Base-by-base conservation (phyloP, 345 rosid genomes). In the Rhizophora apiculata region DNA sequence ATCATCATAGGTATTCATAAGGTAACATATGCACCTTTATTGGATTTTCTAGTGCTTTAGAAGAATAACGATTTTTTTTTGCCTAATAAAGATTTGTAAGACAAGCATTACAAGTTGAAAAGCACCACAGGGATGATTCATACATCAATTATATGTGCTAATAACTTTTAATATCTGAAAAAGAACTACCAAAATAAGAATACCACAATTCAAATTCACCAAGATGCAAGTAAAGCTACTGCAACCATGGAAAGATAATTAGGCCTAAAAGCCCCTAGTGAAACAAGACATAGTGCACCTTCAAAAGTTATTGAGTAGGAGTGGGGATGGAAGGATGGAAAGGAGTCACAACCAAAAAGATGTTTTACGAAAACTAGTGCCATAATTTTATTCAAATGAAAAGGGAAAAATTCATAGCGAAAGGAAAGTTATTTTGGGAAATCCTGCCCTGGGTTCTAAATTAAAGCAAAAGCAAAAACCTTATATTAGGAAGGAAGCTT, bases 21-120 rank as follows among this genome's bases (percentile, higher is more conserved):
- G 56, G 30, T 39, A n/a, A 10, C 19, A 52, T 0, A 3, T 15
- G 34, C 60, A 95, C 99, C 97, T 95, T 95, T 66, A 95, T 92
- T 52, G 99, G 87, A 87, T 95, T 95, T 70, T 95, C 96, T 53
- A 85, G 85, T 63, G 97, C 96, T 82, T 95, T 95, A 7, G 97
- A 86, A 37, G 99, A 92, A 80, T 92, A 90, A 31, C 88, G 92
- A 69, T 95, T 95, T 80, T 95, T 95, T 24, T 95, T 76, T 92
- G 93, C 85, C 97, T 81, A 46, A 95, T 87, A 83, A 87, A 90
- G 39, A 92, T 92, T 97, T 95, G 96, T 21, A 79, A 78, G 59
- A 66, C 66, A 60, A 76, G 66, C 71, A 60, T 67, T 59, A 34
- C 32, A 10, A 32, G 21, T 68, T n/a, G 62, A 67, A 34, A 60